Conservation (phyloP, 2,329 filamentous ascomycete species). For the Talaromyces rugulosus region DNA sequence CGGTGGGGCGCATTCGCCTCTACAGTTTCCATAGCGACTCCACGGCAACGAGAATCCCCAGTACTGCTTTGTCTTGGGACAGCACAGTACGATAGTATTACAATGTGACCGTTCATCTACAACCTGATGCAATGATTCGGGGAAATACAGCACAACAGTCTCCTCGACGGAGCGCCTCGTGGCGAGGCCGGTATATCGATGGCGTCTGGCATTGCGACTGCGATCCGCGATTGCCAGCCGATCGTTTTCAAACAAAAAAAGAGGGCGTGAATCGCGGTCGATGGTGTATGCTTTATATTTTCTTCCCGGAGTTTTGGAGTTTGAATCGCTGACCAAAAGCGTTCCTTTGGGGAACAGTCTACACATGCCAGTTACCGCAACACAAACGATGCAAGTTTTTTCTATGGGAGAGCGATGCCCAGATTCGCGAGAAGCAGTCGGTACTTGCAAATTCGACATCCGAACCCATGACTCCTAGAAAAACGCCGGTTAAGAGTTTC, state of each 20-base stretch:
- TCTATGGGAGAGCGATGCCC: slow-evolving; percentile 57
- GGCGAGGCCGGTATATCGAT: slow-evolving; percentile 39
- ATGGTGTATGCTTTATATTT: slow-evolving; percentile 41
- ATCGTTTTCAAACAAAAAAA: slow-evolving; percentile 56
- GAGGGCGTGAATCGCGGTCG: slow-evolving; percentile 52
- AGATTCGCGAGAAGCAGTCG: slow-evolving; percentile 47
- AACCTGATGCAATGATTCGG: slow-evolving; percentile 1
- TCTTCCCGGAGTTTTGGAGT: neutral
- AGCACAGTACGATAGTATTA: neutral
- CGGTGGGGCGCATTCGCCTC: neutral
- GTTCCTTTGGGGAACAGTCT: slow-evolving; percentile 33
- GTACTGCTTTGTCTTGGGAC: neutral
- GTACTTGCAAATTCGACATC: slow-evolving; percentile 48
- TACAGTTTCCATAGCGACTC: neutral
- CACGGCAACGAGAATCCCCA: neutral
- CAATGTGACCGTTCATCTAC: neutral
- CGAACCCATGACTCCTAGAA: slow-evolving; percentile 32
- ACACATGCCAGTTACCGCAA: slow-evolving; percentile 52
- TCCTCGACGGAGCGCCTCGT: slow-evolving; percentile 11
- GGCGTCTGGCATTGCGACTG: slow-evolving; percentile 55
- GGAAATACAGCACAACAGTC: slow-evolving; percentile 3
- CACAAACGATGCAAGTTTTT: slow-evolving; percentile 55
- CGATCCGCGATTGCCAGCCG: slow-evolving; percentile 49
- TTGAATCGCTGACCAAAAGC: neutral
- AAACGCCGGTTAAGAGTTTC: slow-evolving; percentile 21